Evolutionary conservation across 2,329 filamentous ascomycete genomes (phyloP).

Genomic region (Monosporascus ibericus): DNA sequence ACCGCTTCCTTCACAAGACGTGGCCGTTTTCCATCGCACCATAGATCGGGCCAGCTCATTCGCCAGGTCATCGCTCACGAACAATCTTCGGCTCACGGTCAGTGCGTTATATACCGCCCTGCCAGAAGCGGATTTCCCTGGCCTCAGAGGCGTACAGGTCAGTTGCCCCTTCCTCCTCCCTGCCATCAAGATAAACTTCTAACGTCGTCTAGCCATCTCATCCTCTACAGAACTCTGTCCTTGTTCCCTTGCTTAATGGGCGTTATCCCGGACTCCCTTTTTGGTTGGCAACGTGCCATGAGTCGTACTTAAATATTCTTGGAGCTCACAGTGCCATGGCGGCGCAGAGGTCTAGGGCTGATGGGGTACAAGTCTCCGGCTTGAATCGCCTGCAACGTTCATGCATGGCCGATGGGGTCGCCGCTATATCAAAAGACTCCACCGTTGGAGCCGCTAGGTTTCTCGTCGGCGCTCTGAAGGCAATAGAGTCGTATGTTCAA

Average conservation of each 20-base stretch:
- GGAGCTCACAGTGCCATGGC: constrained; percentile 35
- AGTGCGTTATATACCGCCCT: constrained; percentile 29
- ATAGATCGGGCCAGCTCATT: constrained; percentile 16
- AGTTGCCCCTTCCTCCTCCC: constrained; percentile 24
- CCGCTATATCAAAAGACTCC: constrained; percentile 54
- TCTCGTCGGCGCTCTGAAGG: constrained; percentile 35
- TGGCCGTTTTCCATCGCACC: constrained; percentile 2
- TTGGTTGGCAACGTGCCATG: constrained; percentile 49
- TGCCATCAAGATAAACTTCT: constrained; percentile 23
- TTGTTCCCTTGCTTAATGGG: constrained; percentile 40
- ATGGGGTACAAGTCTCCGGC: constrained; percentile 42
- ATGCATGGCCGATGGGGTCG: constrained; percentile 45
- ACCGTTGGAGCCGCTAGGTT: constrained; percentile 50
- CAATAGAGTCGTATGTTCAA: constrained; percentile 38
- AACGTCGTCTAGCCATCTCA: constrained; percentile 51
- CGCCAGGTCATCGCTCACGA: constrained; percentile 23
- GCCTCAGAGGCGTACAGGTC: constrained; percentile 37
- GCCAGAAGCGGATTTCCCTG: constrained; percentile 16
- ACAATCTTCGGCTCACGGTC: constrained; percentile 28
- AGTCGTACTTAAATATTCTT: constrained; percentile 41
- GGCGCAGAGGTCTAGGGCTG: constrained; percentile 34
- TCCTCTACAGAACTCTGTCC: constrained; percentile 50
- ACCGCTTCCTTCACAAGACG: background rate
- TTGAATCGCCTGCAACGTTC: constrained; percentile 58
- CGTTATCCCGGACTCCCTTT: constrained; percentile 28